Conservation (phyloP, 2,329 filamentous ascomycete genomes). For the Magnaporthales sp. region DNA sequence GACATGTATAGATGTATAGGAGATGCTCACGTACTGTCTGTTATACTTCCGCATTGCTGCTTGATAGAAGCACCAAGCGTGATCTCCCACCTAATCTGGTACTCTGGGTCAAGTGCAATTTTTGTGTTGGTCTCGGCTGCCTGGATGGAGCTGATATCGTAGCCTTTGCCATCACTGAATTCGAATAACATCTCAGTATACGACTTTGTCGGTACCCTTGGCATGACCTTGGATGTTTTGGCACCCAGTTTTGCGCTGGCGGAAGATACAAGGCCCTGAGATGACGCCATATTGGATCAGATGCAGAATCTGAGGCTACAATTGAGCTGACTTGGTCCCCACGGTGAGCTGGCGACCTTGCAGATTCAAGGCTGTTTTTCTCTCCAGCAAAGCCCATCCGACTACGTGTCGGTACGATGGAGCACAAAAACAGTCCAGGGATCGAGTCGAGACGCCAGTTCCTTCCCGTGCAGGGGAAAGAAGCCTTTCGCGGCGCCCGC, state of each 20-base stretch:
- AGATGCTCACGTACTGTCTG: neutral
- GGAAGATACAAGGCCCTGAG: neutral
- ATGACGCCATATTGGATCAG: neutral
- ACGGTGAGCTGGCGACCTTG: neutral
- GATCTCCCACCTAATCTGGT: slow-evolving; percentile 4
- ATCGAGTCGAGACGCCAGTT: neutral
- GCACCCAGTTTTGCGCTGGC: neutral
- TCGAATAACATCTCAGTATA: slow-evolving; percentile 4
- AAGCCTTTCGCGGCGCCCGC: neutral
- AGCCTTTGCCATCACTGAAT: slow-evolving; percentile 4
- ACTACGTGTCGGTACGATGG: neutral
- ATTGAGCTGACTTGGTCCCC: neutral
- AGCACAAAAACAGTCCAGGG: neutral
- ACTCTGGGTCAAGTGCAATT: neutral
- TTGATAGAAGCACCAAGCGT: slow-evolving; percentile 2
- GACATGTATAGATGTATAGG: neutral
- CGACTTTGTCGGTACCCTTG: neutral
- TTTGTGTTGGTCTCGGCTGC: neutral
- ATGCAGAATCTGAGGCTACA: neutral
- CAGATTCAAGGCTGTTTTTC: neutral
- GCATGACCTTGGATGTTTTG: neutral
- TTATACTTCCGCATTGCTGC: neutral
- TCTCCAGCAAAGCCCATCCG: neutral
- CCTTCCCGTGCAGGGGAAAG: neutral
- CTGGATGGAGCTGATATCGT: neutral